These are phyloP conservation scores for Schizosaccharomyces octosporus DNA, from an alignment of 805 yeast species.

Conservation along the genomic window DNA sequence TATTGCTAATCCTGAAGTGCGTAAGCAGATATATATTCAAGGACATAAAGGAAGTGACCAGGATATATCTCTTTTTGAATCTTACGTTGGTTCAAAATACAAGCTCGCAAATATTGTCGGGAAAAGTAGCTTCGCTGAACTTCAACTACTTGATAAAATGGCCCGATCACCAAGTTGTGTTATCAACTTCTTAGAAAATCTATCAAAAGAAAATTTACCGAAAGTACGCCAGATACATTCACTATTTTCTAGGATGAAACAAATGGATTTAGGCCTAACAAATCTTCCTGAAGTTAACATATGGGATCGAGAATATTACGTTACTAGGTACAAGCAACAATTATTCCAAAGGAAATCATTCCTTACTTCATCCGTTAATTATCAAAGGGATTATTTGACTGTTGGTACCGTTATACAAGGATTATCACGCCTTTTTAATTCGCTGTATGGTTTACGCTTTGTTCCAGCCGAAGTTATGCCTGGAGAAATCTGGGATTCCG, in stretches of 20 bases:
- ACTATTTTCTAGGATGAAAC: slow-evolving; percentile 20
- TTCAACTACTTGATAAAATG: slow-evolving; percentile 75
- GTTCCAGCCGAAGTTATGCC: slow-evolving; percentile 33
- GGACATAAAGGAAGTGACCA: slow-evolving; percentile 37
- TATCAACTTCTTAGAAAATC: slow-evolving; percentile 33
- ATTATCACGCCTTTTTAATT: slow-evolving; percentile 40
- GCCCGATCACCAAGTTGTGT: slow-evolving; percentile 63
- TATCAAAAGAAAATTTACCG: slow-evolving; percentile 27
- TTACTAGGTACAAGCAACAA: slow-evolving; percentile 13
- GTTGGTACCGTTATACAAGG: slow-evolving; percentile 74
- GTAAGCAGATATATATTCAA: slow-evolving; percentile 52
- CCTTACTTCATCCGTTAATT: slow-evolving; percentile 15
- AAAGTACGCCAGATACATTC: slow-evolving; percentile 37
- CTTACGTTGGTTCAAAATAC: slow-evolving; percentile 40
- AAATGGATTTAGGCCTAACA: slow-evolving; percentile 11
- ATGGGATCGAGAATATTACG: slow-evolving; percentile 71
- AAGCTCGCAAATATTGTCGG: slow-evolving; percentile 53
- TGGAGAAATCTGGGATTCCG: slow-evolving; percentile 77
- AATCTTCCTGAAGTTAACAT: slow-evolving; percentile 30
- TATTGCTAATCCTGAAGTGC: slow-evolving; percentile 28
- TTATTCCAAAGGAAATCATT: slow-evolving; percentile 13
- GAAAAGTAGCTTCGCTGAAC: slow-evolving; percentile 41
- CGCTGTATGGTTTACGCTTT: slow-evolving; percentile 53
- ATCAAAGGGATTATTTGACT: slow-evolving; percentile 47
- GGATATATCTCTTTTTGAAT: slow-evolving; percentile 37